A percentile compares a stretch with the other conserved stretches of the same genome.
Evolutionary conservation across 1,284 basidiomycete species (phyloP).

Genomic region (Sanghuangporus weigelae): DNA sequence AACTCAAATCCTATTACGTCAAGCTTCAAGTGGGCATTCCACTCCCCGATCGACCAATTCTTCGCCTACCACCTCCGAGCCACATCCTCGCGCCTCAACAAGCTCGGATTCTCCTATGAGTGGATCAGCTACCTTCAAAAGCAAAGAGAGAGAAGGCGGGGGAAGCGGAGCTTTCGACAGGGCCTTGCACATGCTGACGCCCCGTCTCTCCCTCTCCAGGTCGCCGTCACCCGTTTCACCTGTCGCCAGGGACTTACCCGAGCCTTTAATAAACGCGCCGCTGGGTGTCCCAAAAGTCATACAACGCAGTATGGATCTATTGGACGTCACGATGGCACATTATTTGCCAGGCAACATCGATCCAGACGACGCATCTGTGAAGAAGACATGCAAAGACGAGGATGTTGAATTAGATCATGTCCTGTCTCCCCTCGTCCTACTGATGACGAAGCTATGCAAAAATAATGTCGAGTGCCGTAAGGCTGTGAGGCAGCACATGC

Average conservation of each 20-base stretch:
- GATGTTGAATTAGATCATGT: conserved; percentile 68
- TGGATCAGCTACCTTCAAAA: not conserved
- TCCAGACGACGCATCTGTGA: conserved; percentile 56
- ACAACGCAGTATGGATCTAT: conserved; percentile 56
- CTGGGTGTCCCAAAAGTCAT: conserved; percentile 44
- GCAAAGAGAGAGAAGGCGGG: conserved; percentile 12
- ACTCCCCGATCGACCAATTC: not conserved
- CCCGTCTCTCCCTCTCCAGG: conserved; percentile 48
- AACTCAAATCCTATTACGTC: not conserved
- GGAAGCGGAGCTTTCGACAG: conserved; percentile 50
- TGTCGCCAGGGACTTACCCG: not conserved
- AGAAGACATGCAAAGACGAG: conserved; percentile 44
- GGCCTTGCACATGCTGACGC: conserved; percentile 52
- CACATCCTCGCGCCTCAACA: not conserved
- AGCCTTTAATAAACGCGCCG: conserved; percentile 1
- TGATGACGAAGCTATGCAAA: conserved; percentile 64
- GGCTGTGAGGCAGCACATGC: conserved; percentile 57
- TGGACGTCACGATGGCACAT: conserved; percentile 56
- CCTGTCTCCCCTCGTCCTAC: conserved; percentile 66
- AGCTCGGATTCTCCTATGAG: not conserved
- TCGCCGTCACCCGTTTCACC: conserved; percentile 39
- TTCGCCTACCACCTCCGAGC: not conserved
- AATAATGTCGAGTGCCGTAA: conserved; percentile 53
- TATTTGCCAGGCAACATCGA: conserved; percentile 63
- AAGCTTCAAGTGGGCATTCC: conserved; percentile 1